A percentile compares a stretch with the other conserved stretches of the same genome.
Conservation (phyloP, 768 basidiomycete genomes). For the Leccinum rimulosum region DNA sequence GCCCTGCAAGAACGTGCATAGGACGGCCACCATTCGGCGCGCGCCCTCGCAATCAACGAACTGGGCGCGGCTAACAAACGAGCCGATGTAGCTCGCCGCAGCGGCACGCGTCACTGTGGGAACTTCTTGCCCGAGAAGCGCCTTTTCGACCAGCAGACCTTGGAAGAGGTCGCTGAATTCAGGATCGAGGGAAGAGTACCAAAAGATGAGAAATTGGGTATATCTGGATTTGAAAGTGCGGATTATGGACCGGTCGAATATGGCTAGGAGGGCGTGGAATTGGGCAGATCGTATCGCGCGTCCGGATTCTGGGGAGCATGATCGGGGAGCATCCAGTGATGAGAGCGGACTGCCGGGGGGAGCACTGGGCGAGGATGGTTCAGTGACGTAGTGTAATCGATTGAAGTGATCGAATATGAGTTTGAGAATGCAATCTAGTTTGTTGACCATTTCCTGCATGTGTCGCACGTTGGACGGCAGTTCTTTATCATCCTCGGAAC, state of each 20-base stretch:
- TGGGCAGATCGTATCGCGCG: slow-evolving; percentile 52
- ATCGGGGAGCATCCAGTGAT: slow-evolving; percentile 22
- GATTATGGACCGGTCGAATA: slow-evolving; percentile 92
- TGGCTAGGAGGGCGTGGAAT: slow-evolving; percentile 85
- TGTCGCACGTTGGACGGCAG: slow-evolving; percentile 56
- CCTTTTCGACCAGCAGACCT: slow-evolving; percentile 90
- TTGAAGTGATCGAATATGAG: slow-evolving; percentile 86
- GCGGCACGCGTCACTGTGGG: slow-evolving; percentile 85
- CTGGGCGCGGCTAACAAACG: slow-evolving; percentile 84
- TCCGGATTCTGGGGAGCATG: slow-evolving; percentile 32
- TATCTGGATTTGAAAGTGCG: slow-evolving; percentile 97
- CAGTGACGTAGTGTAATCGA: slow-evolving; percentile 36
- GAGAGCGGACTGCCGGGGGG: slow-evolving; percentile 10
- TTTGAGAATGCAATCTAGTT: slow-evolving; percentile 85
- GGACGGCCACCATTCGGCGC: slow-evolving; percentile 69
- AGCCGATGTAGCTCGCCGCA: slow-evolving; percentile 91
- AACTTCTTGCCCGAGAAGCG: slow-evolving; percentile 57
- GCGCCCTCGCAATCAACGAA: slow-evolving; percentile 79
- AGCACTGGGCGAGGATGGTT: slow-evolving; percentile 11
- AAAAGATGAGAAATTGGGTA: slow-evolving; percentile 96
- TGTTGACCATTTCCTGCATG: slow-evolving; percentile 85
- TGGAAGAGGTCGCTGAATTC: slow-evolving; percentile 92
- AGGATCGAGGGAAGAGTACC: slow-evolving; percentile 86
- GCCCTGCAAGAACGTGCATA: slow-evolving; percentile 80
- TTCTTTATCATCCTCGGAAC: slow-evolving; percentile 42